Evolutionary conservation across 2,329 filamentous ascomycete genomes (phyloP).

Genomic region (Cephalotrichum gorgonifer): DNA sequence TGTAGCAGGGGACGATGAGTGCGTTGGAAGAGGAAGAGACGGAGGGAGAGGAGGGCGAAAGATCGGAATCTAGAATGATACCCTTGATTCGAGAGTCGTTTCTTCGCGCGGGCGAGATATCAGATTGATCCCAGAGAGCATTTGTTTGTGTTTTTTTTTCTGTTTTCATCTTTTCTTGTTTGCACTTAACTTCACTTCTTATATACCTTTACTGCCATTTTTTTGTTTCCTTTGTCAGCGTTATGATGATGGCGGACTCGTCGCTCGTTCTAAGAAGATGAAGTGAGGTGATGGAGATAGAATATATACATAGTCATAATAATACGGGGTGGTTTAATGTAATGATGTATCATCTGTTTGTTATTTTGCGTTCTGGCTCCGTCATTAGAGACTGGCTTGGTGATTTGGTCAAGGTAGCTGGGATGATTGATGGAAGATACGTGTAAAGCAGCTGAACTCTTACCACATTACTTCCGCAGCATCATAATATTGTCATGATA

Average conservation of each 20-base stretch:
- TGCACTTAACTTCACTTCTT: background rate
- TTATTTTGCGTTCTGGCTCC: no score
- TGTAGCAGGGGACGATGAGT: background rate
- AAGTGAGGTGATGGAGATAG: background rate
- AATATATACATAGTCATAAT: no score
- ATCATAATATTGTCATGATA: no score
- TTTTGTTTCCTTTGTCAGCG: constrained; percentile 3
- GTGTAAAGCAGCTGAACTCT: no score
- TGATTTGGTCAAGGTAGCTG: no score
- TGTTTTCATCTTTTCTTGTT: constrained; percentile 5
- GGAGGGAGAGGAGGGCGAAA: background rate
- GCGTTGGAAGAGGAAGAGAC: background rate
- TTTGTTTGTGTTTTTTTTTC: constrained; percentile 5
- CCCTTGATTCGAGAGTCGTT: background rate
- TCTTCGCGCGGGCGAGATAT: background rate
- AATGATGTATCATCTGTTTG: no score
- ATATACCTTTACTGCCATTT: background rate
- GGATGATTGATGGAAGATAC: no score
- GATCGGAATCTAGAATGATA: background rate
- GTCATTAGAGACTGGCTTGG: no score
- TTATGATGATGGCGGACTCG: constrained; percentile 3
- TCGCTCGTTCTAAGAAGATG: background rate
- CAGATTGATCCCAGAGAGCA: background rate
- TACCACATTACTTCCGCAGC: no score
- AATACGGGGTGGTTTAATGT: no score